Evolutionary conservation across 73 alveolate species (phyloP).

Genomic region (Effrenium voratum): DNA sequence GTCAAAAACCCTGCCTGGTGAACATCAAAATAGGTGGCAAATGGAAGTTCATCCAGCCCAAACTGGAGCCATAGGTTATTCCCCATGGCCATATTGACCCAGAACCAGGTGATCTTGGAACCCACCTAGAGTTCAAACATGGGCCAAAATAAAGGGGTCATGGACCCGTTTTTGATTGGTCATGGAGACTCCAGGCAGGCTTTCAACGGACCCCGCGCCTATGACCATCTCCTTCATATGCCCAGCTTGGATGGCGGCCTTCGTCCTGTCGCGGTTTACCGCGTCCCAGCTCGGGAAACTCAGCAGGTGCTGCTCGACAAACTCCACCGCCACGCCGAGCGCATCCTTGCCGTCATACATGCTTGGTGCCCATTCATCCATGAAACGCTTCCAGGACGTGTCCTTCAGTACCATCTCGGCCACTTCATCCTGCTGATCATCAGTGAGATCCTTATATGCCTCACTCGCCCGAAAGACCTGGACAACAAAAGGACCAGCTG

Average conservation of each 20-base stretch:
- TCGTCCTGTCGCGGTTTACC: slow-evolving; percentile 3
- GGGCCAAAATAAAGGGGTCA: too few relatives aligned
- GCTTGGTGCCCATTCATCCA: slow-evolving; percentile 24
- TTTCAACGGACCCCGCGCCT: background rate
- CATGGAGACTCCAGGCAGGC: too few relatives aligned
- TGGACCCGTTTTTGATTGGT: too few relatives aligned
- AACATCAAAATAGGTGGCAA: too few relatives aligned
- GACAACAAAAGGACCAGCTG: too few relatives aligned
- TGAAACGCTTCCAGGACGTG: background rate
- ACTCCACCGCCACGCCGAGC: background rate
- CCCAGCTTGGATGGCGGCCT: background rate
- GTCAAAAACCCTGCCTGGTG: too few relatives aligned
- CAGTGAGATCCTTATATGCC: slow-evolving; percentile 5
- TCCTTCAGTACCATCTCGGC: background rate
- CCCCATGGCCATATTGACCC: too few relatives aligned
- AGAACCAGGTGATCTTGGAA: too few relatives aligned
- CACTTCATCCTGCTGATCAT: slow-evolving; percentile 12
- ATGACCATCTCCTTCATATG: slow-evolving; percentile 9
- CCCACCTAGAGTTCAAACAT: too few relatives aligned
- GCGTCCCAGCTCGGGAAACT: background rate
- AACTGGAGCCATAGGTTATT: too few relatives aligned
- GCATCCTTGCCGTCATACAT: slow-evolving; percentile 16
- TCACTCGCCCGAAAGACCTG: too few relatives aligned
- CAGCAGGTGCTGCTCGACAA: background rate
- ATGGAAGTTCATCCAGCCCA: too few relatives aligned